Percentiles rank a stretch among this genome's conserved stretches.
phyloP scores from a whole-genome alignment of 257 asterid genomes.

The Paulownia fortunei region DNA sequence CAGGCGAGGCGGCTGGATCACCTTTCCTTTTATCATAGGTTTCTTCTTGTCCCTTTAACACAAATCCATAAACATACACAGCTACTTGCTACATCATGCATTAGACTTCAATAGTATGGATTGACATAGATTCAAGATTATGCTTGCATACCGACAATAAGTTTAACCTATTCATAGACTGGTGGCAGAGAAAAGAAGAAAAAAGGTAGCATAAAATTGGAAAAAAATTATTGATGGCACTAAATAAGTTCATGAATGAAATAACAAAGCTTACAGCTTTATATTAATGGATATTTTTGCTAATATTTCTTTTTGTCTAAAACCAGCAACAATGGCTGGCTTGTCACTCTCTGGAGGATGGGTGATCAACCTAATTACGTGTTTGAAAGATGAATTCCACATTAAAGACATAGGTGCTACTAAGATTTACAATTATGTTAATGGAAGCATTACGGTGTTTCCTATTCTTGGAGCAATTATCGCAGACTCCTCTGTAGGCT shows the following conservation, averaged over 20 bases:
- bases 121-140: too few species aligned
- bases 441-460: conserved; percentile 58
- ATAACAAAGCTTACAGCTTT: too few species aligned
- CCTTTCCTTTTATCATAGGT: conserved; percentile 51
- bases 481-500: conserved; percentile 62
- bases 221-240: too few species aligned
- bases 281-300: too few species aligned
- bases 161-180: neutral
- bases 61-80: too few species aligned
- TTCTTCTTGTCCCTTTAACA: neutral
- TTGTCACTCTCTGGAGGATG: conserved; percentile 61
- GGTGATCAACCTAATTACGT: conserved; percentile 54
- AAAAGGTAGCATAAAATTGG: too few species aligned
- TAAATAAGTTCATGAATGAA: too few species aligned
- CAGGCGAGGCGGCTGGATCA: conserved; percentile 45
- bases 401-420: conserved; percentile 65
- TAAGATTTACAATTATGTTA: conserved; percentile 53
- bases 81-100: too few species aligned
- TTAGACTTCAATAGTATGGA: too few species aligned
- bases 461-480: conserved; percentile 60
- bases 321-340: conserved; percentile 55
- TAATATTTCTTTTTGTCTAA: neutral
- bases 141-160: too few species aligned
- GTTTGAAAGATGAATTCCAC: conserved; percentile 61
- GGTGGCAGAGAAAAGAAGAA: too few species aligned